These are phyloP conservation scores for Termitomyces sp. DNA, from an alignment of 768 basidiomycete genomes.

Conservation along the genomic window DNA sequence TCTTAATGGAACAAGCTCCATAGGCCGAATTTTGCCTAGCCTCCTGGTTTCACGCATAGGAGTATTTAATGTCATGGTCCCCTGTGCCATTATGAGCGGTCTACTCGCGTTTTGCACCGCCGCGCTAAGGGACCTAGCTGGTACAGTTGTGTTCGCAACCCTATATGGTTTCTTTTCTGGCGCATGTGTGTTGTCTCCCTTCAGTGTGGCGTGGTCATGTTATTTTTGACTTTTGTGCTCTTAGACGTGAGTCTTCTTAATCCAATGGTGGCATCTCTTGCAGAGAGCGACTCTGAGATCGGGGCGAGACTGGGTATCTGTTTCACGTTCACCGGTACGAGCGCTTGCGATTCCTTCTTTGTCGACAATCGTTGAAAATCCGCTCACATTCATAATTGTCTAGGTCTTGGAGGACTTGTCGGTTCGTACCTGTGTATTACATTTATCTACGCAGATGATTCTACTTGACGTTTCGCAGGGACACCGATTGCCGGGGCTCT, in stretches of 20 bases:
- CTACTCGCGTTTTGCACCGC: slow-evolving; percentile 32
- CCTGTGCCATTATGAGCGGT: slow-evolving; percentile 19
- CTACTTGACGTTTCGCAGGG: slow-evolving; percentile 23
- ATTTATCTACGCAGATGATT: background rate
- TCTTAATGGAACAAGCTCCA: slow-evolving; percentile 40
- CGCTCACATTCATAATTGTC: background rate
- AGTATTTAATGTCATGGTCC: slow-evolving; percentile 26
- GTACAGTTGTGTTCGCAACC: slow-evolving; percentile 27
- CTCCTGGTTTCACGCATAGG: slow-evolving; percentile 24
- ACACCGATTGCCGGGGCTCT: slow-evolving; percentile 56
- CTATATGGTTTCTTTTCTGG: slow-evolving; percentile 39
- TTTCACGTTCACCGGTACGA: slow-evolving; percentile 25
- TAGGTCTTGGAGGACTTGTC: slow-evolving; percentile 36
- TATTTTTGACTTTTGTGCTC: background rate
- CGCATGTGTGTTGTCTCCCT: slow-evolving; percentile 21
- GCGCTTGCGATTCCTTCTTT: background rate
- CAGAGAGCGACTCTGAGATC: slow-evolving; percentile 43
- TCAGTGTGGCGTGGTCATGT: background rate
- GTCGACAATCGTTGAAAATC: background rate
- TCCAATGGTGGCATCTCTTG: slow-evolving; percentile 38
- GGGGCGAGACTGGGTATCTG: slow-evolving; percentile 49
- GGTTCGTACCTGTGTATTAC: slow-evolving; percentile 18
- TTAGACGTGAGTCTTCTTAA: slow-evolving; percentile 36
- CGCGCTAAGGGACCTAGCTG: slow-evolving; percentile 20
- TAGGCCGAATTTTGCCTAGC: slow-evolving; percentile 31